A percentile compares a stretch with the other conserved stretches of the same genome.
Evolutionary conservation across 805 yeast genomes (phyloP).

Genomic region (Kazachstania martiniae): DNA sequence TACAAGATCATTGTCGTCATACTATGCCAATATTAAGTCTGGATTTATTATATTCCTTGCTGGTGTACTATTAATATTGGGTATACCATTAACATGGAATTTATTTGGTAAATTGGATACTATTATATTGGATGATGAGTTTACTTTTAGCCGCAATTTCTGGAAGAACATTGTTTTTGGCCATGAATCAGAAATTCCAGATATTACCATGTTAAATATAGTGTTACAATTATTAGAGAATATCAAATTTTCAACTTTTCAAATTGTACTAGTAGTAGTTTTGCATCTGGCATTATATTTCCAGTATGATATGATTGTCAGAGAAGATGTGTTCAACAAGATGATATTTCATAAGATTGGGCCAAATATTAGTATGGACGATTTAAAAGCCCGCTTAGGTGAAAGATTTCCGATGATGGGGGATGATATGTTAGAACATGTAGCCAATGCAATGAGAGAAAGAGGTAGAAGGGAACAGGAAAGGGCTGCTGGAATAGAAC

Average conservation of each 20-base stretch:
- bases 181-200: conserved; percentile 7
- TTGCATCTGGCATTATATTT: conserved; percentile 39
- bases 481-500: conserved; percentile 2
- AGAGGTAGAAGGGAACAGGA: conserved; percentile 17
- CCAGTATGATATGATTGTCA: conserved; percentile 59
- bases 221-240: conserved; percentile 12
- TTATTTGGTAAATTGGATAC: conserved; percentile 43
- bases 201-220: conserved; percentile 4
- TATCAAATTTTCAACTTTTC: conserved; percentile 21
- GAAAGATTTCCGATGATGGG: conserved; percentile 27
- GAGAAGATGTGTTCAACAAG: conserved; percentile 58
- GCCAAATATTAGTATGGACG: conserved; percentile 24
- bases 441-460: conserved; percentile 20
- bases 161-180: conserved; percentile 22
- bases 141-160: conserved; percentile 31
- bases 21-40: conserved; percentile 9
- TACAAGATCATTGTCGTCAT: conserved; percentile 26
- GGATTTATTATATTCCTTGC: conserved; percentile 9
- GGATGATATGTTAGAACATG: conserved; percentile 22
- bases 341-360: conserved; percentile 53
- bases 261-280: conserved; percentile 32
- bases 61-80: conserved; percentile 33
- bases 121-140: conserved; percentile 43
- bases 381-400: conserved; percentile 20
- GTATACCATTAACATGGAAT: conserved; percentile 51